Conservation (phyloP, 495 filamentous ascomycete species). For the Elaphomyces granulatus region DNA sequence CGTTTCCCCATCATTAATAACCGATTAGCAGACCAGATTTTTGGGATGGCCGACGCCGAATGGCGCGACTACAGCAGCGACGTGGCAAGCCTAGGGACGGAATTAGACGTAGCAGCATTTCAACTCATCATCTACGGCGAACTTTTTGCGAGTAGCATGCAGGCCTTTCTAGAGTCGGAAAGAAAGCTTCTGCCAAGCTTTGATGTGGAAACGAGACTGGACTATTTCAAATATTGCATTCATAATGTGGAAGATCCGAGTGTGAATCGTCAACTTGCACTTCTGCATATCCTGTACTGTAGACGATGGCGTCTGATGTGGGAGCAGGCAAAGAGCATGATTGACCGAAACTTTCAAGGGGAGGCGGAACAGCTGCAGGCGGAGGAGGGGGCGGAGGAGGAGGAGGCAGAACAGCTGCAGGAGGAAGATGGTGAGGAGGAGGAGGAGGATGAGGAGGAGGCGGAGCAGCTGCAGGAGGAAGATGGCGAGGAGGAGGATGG, state of each 20-base stretch:
- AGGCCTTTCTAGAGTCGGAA: conserved; percentile 9
- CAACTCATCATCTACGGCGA: conserved; percentile 28
- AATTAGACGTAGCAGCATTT: conserved; percentile 15
- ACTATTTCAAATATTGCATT: conserved; percentile 27
- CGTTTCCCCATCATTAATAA: conserved; percentile 23
- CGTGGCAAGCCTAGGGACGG: conserved; percentile 15
- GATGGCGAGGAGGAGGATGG: too few relatives aligned
- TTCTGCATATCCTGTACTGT: conserved; percentile 9
- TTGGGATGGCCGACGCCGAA: conserved; percentile 18
- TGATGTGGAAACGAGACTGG: conserved; percentile 16
- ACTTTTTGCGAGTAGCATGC: conserved; percentile 20
- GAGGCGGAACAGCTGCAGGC: too few relatives aligned
- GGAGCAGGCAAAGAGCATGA: conserved; percentile 4
- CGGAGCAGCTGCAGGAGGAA: too few relatives aligned
- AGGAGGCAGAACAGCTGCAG: too few relatives aligned
- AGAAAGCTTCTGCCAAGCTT: conserved; percentile 2
- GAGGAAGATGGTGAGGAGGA: too few relatives aligned
- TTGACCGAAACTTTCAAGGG: too few relatives aligned
- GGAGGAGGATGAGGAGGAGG: too few relatives aligned
- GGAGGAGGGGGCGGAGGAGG: too few relatives aligned
- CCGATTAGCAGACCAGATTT: conserved; percentile 18
- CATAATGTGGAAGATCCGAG: too few relatives aligned
- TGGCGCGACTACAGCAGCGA: conserved; percentile 20
- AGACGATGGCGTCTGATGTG: conserved; percentile 12
- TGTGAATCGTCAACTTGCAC: conserved; percentile 6